Evolutionary conservation across 345 rosid genomes (phyloP), one percentile per base, ranked within the genome.

Genomic region (Sisymbrium irio): DNA sequence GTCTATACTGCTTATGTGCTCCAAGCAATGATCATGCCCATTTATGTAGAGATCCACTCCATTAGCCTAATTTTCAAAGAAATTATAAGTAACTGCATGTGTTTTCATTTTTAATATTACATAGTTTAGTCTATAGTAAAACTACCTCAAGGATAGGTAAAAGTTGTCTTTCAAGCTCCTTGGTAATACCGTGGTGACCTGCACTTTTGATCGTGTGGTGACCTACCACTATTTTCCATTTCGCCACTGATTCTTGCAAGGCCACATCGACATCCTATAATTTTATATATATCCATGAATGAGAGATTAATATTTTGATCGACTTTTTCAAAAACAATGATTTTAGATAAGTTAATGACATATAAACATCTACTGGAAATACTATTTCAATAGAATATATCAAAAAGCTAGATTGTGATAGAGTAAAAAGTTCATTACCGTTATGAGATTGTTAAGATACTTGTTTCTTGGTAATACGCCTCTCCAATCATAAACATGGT

Each of bases 21-120:
- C 74, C 84, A 92, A 74, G 84, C 98, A 92, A 69, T 92, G 94
- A 62, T 92, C 97, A 59, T 89, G 96, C 27, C 96, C 96, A 14
- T 92, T 92, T 17, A 92, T 69, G 46, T 90, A 92, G 18, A 90
- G 64, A 72, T 93, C 90, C 12, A 90, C 93, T 49, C 80, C 57
- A 44, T 86, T 83, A 46, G 69, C 87, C 94, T 89, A 79, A 15
- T 13, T 47, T 44, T 28, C 46, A 77, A 49, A n/a, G 65, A 58
- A 61, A 57, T 0, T 7, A n/a, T n/a, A 22, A 50, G 2, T 50
- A 17, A 56, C 0, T 37, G 1, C 2, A 7, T 45, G 11, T 5
- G 2, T 37, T 37, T 39, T 22, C 36, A 36, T 50, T 19, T 22
- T 54, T 40, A 14, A 15, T 9, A 53, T 37, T 54, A 30, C 27